Evolutionary conservation across 805 yeast genomes (phyloP), one percentile per base, ranked within the genome.

Genomic region (Saccharomyces kudriavzevii): DNA sequence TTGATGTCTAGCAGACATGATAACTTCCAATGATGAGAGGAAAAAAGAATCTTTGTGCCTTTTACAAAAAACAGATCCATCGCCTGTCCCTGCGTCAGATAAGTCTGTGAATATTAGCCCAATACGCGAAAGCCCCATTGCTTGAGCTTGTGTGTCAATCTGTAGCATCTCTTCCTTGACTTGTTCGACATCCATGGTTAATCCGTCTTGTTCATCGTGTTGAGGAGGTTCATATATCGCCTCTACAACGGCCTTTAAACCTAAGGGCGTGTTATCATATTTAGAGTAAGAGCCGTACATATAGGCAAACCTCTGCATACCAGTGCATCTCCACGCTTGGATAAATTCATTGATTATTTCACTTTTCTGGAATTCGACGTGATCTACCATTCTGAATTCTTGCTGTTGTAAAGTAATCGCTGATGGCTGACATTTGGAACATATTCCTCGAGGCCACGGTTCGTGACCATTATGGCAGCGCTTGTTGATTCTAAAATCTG

Each of bases 381-480:
- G 98, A 68, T 94, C 99, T 28, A 95, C 97, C 96, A 94, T 89
- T 62, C 99, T 80, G 69, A 88, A 94, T 35, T 77, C 74, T 68
- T 94, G 99, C 69, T 84, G 90, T 69, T 87, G 96, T 57, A 94
- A 75, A 0, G 98, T 91, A 55, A 94, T 89, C 0, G 97, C 94
- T 1, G 96, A 84, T 0, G 99, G 98, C 70, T 92, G 98, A 71
- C 99, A 92, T 69, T 90, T 89, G 14, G 96, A 87, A 65, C 99
- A 92, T 60, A 94, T 90, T 0, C 97, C 97, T 51, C 74, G 78
- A 1, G 99, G 98, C 89, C 96, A 94, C 6, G 96, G 92, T 40
- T 84, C 82, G 69, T 92, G 99, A 0, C 96, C 96, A 45, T 81
- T 77, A 0, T 76, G 77, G 67, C 98, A 92, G 13, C 77, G 70